Base-by-base conservation (phyloP, 495 filamentous ascomycete genomes). In the Thermochaetoides thermophila region DNA sequence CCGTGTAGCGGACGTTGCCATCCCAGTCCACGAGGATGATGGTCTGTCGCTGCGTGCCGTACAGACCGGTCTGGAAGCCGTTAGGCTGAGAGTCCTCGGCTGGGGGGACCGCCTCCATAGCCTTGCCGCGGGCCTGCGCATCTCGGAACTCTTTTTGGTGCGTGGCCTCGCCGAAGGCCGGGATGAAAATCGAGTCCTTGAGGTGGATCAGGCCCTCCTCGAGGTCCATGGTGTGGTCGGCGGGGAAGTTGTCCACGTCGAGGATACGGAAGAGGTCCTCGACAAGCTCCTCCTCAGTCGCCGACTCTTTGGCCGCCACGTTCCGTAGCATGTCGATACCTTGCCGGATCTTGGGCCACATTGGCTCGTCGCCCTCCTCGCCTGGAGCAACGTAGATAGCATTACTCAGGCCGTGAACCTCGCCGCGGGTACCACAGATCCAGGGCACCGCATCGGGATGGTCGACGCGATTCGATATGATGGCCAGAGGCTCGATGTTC, bases 21-120 rank as follows among this genome's bases (percentile, higher is more conserved):
- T 76, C 61, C 49, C 68, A 68, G 40, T 74, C 73, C 17, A 93
- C 76, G 12, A 96, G 63, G 16, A 96, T 60, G 9, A 96, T 61
- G 0, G 84, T 92, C 63, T 97, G 87, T 42, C 83, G 75, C 52
- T 92, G 83, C 1, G 89, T 97, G n/a, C 89, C 89, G 57, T 97
- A 96, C 10, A 71, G 54, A 8, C 76, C 74, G 12, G 62, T 66
- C 46, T 67, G 61, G 27, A 62, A 63, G 15, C 60, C 59, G 10
- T 49, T 47, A 13, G 39, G 42, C 5, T 49, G 43, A 9, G 43
- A 38, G 35, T 51, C 50, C 10, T 53, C 51, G 19, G 48, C 32
- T 17, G 53, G 48, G 31, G 40, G 37, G 32, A 27, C 37, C 38
- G 42, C 41, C 27, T 33, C 43, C 6, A 33, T 35, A 10, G 47